Evolutionary conservation across 371 early-diverging fungal genomes (phyloP).

Genomic region (Actinomucor elegans): DNA sequence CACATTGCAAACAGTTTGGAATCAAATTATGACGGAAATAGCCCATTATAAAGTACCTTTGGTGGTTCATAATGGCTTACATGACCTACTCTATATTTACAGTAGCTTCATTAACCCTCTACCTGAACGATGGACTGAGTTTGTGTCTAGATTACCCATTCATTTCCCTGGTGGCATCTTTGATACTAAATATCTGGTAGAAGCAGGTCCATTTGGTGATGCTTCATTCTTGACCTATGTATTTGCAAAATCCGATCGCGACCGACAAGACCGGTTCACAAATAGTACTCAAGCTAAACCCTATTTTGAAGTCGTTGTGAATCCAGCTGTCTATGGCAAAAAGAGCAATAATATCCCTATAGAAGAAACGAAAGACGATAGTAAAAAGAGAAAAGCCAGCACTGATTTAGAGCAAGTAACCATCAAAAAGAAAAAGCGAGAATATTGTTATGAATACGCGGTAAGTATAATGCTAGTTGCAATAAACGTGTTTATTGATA

Average conservation of each 20-base stretch:
- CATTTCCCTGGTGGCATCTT: constrained; percentile 85
- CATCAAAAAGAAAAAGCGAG: too few species aligned
- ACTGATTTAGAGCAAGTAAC: too few species aligned
- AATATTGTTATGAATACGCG: constrained; percentile 70
- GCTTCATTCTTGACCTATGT: constrained; percentile 74
- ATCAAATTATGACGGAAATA: constrained; percentile 30
- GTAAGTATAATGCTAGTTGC: too few species aligned
- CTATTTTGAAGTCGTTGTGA: constrained; percentile 10
- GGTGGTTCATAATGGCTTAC: constrained; percentile 88
- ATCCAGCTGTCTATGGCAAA: background rate
- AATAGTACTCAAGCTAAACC: background rate
- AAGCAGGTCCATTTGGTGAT: constrained; percentile 33
- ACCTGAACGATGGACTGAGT: constrained; percentile 67
- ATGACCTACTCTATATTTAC: constrained; percentile 89
- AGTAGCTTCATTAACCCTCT: constrained; percentile 77
- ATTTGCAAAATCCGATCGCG: constrained; percentile 67
- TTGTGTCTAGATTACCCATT: constrained; percentile 69
- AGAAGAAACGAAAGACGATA: too few species aligned
- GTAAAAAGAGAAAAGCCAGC: too few species aligned
- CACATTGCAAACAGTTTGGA: constrained; percentile 23
- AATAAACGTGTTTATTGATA: too few species aligned
- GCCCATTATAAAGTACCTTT: constrained; percentile 53
- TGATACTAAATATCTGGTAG: constrained; percentile 89
- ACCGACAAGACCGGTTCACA: background rate
- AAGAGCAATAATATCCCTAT: too few species aligned